Evolutionary conservation across 176 grass and related monocot genomes (phyloP), one percentile per base, ranked within the genome.

Genomic region (Puya raimondii): DNA sequence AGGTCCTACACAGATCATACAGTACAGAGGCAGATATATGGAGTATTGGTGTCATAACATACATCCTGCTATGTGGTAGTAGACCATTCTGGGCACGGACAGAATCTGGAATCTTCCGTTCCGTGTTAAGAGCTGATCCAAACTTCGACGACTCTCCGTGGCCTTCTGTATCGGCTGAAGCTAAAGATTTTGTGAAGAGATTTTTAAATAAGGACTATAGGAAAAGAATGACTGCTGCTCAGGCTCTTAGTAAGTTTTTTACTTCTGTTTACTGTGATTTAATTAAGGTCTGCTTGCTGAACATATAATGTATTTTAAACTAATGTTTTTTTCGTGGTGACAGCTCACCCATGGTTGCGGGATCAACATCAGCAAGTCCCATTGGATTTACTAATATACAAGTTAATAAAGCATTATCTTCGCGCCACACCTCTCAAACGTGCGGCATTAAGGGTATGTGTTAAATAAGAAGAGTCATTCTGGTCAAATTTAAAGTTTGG

Each of bases 41-140:
- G 95, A 99, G 95, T 79, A 91, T 99, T 79, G 95, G 95, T 57
- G 95, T 99, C 50, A 91, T 99, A 90, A 91, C 95, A 33, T 99
- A 99, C 66, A 99, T 99, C 69, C 64, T 99, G 70, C 79, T 99
- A 53, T 99, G 95, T 73, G 90, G 95, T 54, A 93, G 89, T 79
- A 74, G 95, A 53, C 95, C 95, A 76, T 99, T 94, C 79, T 99
- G 95, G 95, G 90, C 95, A 81, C 78, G 95, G 11, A 99, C 95
- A 63, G 95, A 99, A 80, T 99, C 95, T 48, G 95, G 95, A 85
- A 99, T 99, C 48, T 99, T 99, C 68, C 90, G 95, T 59, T 93
- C 95, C 77, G 95, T 99, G 47, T 72, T 99, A 78, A 89, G 95
- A 72, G 90, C 90, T 72, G 95, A 99, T 77, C 95, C 95, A 53